Conservation (phyloP, 768 basidiomycete species). For the Podaxis sp. region DNA sequence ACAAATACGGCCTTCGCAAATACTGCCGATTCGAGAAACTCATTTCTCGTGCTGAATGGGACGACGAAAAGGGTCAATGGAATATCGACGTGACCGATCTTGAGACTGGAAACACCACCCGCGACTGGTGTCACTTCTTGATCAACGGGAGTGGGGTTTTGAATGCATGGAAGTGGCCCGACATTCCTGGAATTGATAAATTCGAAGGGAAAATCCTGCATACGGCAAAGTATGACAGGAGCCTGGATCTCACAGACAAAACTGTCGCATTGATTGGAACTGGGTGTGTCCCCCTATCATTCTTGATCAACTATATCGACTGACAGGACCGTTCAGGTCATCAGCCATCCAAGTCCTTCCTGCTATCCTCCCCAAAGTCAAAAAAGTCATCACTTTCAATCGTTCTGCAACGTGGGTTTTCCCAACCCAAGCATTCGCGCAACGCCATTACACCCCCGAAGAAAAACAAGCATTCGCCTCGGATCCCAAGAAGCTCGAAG, state of each 20-base stretch:
- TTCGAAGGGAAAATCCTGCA: slow-evolving; percentile 35
- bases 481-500: slow-evolving; percentile 36
- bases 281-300: slow-evolving; percentile 21
- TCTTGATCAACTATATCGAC: too few relatives aligned
- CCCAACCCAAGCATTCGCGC: slow-evolving; percentile 24
- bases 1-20: slow-evolving; percentile 29
- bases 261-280: slow-evolving; percentile 38
- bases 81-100: slow-evolving; percentile 24
- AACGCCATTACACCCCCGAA: slow-evolving; percentile 34
- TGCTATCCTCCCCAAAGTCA: slow-evolving; percentile 29
- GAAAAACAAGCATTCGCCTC: slow-evolving; percentile 37
- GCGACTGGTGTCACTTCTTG: slow-evolving; percentile 31
- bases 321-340: slow-evolving; percentile 20
- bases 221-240: slow-evolving; percentile 31
- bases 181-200: slow-evolving; percentile 30
- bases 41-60: slow-evolving; percentile 29
- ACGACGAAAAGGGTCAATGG: slow-evolving; percentile 26
- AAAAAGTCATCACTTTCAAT: slow-evolving; percentile 34
- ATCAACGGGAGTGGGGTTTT: slow-evolving; percentile 32
- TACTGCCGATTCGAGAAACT: slow-evolving; percentile 27
- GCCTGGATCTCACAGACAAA: slow-evolving; percentile 30
- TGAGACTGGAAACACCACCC: slow-evolving; percentile 16
- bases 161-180: slow-evolving; percentile 38
- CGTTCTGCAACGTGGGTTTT: slow-evolving; percentile 32
- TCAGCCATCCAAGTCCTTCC: slow-evolving; percentile 34